phyloP scores from a whole-genome alignment of 2,329 filamentous ascomycete species.

The Coccinonectria pachysandricola region DNA sequence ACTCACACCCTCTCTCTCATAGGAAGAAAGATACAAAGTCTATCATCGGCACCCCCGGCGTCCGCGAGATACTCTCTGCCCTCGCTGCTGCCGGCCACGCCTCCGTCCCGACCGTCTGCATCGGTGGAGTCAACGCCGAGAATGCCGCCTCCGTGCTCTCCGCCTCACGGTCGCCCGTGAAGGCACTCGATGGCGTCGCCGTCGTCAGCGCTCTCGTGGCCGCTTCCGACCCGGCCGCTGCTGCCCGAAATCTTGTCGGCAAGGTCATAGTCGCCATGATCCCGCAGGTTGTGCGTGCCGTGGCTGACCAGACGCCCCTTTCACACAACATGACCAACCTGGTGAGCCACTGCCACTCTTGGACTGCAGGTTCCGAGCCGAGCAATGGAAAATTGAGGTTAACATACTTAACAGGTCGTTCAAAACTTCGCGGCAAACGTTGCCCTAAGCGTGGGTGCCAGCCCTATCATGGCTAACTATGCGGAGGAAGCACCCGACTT shows the following conservation, averaged over 20 bases:
- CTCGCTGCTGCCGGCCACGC: constrained; percentile 40
- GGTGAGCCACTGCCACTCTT: constrained; percentile 28
- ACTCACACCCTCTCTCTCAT: not conserved
- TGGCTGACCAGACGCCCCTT: constrained; percentile 58
- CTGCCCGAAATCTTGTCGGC: constrained; percentile 46
- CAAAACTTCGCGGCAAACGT: constrained; percentile 94
- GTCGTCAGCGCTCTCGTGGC: constrained; percentile 84
- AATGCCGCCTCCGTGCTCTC: constrained; percentile 68
- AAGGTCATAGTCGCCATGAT: constrained; percentile 38
- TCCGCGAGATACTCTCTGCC: constrained; percentile 41
- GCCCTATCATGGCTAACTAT: constrained; percentile 90
- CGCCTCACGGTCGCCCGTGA: constrained; percentile 47
- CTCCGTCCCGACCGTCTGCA: constrained; percentile 60
- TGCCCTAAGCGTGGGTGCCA: constrained; percentile 72
- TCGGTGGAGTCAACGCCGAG: constrained; percentile 73
- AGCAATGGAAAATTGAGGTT: too few relatives aligned
- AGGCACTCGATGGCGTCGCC: constrained; percentile 68
- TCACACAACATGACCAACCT: constrained; percentile 97
- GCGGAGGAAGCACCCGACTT: constrained; percentile 74
- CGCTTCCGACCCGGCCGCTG: constrained; percentile 53
- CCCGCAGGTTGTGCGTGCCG: constrained; percentile 43
- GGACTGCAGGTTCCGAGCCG: too few relatives aligned
- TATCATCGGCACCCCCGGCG: constrained; percentile 45
- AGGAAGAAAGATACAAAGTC: constrained; percentile 79
- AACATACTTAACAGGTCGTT: too few relatives aligned